phyloP scores from a whole-genome alignment of 805 yeast genomes.

The Ogataea paraovalis region DNA sequence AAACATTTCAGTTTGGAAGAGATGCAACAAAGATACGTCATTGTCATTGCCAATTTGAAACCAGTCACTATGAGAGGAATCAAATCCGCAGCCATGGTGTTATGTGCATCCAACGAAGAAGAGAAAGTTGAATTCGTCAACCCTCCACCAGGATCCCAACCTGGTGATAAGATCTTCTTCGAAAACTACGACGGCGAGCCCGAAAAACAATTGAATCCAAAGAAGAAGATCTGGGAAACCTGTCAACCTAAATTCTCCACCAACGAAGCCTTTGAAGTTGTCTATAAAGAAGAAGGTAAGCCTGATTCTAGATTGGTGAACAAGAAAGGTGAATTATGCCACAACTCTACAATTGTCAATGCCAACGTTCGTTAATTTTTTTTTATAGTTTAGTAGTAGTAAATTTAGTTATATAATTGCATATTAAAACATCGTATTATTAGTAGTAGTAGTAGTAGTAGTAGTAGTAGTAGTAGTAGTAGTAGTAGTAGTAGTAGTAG shows the following conservation, averaged over 20 bases:
- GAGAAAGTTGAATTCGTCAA: constrained; percentile 87
- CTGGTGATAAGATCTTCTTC: constrained; percentile 96
- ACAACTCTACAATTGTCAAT: constrained; percentile 63
- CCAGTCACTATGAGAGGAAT: constrained; percentile 98
- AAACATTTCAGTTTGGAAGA: constrained; percentile 86
- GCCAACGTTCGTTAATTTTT: constrained; percentile 70
- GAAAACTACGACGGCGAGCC: constrained; percentile 89
- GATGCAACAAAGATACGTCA: constrained; percentile 90
- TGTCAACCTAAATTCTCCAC: constrained; percentile 90
- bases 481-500: too few species aligned
- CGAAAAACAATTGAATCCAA: constrained; percentile 89
- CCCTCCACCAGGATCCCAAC: constrained; percentile 88
- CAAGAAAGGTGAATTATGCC: constrained; percentile 72
- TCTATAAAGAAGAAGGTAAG: constrained; percentile 75
- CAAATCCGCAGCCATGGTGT: constrained; percentile 93
- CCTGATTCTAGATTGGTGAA: constrained; percentile 71
- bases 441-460: too few species aligned
- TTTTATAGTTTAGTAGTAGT: not conserved
- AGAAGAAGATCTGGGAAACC: constrained; percentile 97
- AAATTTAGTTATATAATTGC: too few species aligned
- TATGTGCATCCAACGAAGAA: constrained; percentile 73
- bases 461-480: too few species aligned
- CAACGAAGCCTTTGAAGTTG: constrained; percentile 67
- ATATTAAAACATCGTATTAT: too few species aligned
- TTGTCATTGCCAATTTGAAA: constrained; percentile 91